Evolutionary conservation across 768 basidiomycete species (phyloP).

Genomic region (Kwoniella shandongensis): DNA sequence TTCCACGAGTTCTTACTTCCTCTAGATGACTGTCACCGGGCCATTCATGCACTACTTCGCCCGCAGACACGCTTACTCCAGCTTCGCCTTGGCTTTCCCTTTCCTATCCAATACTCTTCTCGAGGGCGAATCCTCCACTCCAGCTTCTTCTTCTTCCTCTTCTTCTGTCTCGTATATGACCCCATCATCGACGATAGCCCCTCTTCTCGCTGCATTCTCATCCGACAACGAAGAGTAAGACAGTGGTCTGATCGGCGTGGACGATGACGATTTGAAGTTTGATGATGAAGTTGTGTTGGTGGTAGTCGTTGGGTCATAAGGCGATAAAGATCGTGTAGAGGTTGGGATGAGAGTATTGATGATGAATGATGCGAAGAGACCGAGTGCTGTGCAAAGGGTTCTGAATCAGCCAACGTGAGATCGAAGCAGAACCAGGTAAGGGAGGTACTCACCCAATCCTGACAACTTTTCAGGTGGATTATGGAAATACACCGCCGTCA

Average conservation of each 20-base stretch:
- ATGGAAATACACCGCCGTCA: slow-evolving; percentile 90
- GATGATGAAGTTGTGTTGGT: background rate
- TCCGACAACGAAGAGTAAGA: slow-evolving; percentile 6
- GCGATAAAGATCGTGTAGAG: slow-evolving; percentile 7
- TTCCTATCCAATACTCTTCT: too few relatives aligned
- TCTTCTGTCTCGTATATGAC: slow-evolving; percentile 12
- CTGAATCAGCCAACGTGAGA: background rate
- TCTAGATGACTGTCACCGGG: too few relatives aligned
- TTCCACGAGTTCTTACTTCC: too few relatives aligned
- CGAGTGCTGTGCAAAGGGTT: slow-evolving; percentile 18
- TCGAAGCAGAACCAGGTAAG: background rate
- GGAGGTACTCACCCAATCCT: slow-evolving; percentile 67
- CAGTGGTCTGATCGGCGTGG: background rate
- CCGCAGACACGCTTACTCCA: too few relatives aligned
- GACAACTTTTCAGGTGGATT: slow-evolving; percentile 80
- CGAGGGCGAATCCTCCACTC: too few relatives aligned
- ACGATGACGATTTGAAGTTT: background rate
- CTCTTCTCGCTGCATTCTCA: slow-evolving; percentile 42
- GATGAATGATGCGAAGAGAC: slow-evolving; percentile 18
- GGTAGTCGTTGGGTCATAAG: background rate
- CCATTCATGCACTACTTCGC: too few relatives aligned
- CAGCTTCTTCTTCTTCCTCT: slow-evolving; percentile 13
- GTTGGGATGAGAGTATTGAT: slow-evolving; percentile 17
- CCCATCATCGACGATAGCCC: slow-evolving; percentile 32
- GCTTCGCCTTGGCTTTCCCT: too few relatives aligned